Evolutionary conservation across 345 rosid genomes (phyloP).

Genomic region (Gossypium sturtianum): DNA sequence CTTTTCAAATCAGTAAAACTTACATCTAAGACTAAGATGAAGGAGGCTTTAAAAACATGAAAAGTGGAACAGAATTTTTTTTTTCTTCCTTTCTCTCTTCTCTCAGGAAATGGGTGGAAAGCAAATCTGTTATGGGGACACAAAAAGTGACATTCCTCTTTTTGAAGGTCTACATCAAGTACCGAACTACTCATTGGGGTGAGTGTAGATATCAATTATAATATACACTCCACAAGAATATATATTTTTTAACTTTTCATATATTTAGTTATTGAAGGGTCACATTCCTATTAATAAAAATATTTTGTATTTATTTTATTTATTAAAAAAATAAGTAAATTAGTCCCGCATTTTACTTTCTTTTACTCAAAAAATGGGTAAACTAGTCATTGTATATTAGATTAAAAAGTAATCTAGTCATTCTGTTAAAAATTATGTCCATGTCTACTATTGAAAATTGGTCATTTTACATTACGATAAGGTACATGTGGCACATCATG

Average conservation of each 20-base stretch:
- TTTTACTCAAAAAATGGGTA: too few species aligned
- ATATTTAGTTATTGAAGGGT: too few species aligned
- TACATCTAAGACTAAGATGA: not conserved
- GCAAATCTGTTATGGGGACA: not conserved
- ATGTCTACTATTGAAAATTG: too few species aligned
- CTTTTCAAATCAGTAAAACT: too few species aligned
- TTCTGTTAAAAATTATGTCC: too few species aligned
- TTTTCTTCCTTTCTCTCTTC: not conserved
- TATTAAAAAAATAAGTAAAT: too few species aligned
- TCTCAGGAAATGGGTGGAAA: not conserved
- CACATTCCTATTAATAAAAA: too few species aligned
- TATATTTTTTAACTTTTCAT: too few species aligned
- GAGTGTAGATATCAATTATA: not conserved
- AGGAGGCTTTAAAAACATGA: not conserved
- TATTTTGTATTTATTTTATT: too few species aligned
- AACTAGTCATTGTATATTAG: accelerated
- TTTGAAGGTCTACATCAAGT: conserved; percentile 3
- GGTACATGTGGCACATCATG: accelerated
- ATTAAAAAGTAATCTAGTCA: too few species aligned
- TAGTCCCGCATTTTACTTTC: too few species aligned
- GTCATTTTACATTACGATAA: too few species aligned
- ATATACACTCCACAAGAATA: not conserved
- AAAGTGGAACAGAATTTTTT: not conserved
- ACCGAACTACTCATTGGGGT: not conserved
- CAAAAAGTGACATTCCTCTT: not conserved